Evolutionary conservation across 2,329 filamentous ascomycete genomes (phyloP), one percentile per base, ranked within the genome.

Genomic region (Ceratocystiopsis brevicomis): DNA sequence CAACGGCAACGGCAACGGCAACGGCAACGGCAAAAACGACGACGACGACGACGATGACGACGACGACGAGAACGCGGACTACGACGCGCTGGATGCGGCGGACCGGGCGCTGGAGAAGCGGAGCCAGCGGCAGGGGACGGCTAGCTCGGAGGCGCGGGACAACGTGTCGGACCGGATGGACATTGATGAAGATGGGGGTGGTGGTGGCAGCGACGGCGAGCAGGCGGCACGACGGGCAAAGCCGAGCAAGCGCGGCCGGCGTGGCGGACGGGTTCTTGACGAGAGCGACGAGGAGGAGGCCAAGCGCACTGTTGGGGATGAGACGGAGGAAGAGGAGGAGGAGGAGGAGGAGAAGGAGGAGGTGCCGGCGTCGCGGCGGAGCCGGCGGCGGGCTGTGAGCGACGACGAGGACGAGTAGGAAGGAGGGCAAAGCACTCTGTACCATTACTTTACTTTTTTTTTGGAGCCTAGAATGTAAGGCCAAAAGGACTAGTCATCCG

Each of bases 91-190:
- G 12, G 56, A 55, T 39, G 52, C 49, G 36, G 49, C 53, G 12
- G 47, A 50, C 38, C 35, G 41, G 37, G 42, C 47, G 74, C 81
- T 51, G 32, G 54, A 51, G 48, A 48, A 43, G 40, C 49, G 37
- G 47, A 49, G 44, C 45, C 54, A 52, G 18, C 52, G 44, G 39
- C 53, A 45, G 44, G 42, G 40, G 1, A 42, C 44, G 17, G 45
- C 48, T 12, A 57, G 56, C 36, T 51, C 49, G 6, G 57, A 54
- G 21, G 59, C 60, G 37, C 58, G 51, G 39, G 53, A 53, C 11
- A 54, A 53, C 4, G 61, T 49, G 12, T 61, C 60, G 6, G 66
- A 69, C 46, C 59, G 57, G 48, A 73, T 73, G 68, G 68, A 73
- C 10, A 60, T 73, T 1, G 70, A 74, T 47, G 69, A 69, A 8